Base-by-base conservation (phyloP, 805 yeast species). In the Candida methanosorbosa region DNA sequence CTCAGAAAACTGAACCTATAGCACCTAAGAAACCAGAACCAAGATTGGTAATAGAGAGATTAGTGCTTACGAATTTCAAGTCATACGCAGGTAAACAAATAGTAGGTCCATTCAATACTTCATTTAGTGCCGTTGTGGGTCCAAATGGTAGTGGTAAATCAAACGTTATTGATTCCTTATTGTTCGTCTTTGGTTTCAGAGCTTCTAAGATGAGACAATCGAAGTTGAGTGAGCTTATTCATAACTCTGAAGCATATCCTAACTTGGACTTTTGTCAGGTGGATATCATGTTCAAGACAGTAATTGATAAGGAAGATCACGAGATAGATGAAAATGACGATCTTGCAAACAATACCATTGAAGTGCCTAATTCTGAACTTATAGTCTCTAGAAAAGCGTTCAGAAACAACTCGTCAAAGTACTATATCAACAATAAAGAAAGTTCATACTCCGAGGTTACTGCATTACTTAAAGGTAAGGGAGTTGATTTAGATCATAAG, bases 101-200 rank as follows among this genome's bases (percentile, higher is more conserved):
- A 6, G 83, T 92, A 33, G 99, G 99, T 0, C 99, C 99, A 0
- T 92, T 92, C 57, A 82, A 92, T 48, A 61, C 88, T 25, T 85
- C 94, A 5, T 94, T 92, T 51, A 84, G 95, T 9, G 97, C 99
- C 0, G 94, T 92, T 9, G 97, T 92, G 12, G 99, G 99, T 0
- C 98, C 98, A 5, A 92, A 92, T 56, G 99, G 99, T 23, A 82
- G 97, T 1, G 98, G 98, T 7, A 92, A 92, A 61, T 83, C 95
- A 28, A 92, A 92, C 52, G 82, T 92, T 77, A 88, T 92, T 82
- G 98, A 92, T 55, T 97, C 98, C 24, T 81, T 92, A 30, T 81
- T 96, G 16, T 92, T 92, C 57, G 98, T 94, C 2, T 92, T 92
- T 63, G 99, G 99, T 0, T 92, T 92, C 60, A 68, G 97, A 38